Conservation (phyloP, 306 rosid genomes). For the Dalbergia cochinchinensis region DNA sequence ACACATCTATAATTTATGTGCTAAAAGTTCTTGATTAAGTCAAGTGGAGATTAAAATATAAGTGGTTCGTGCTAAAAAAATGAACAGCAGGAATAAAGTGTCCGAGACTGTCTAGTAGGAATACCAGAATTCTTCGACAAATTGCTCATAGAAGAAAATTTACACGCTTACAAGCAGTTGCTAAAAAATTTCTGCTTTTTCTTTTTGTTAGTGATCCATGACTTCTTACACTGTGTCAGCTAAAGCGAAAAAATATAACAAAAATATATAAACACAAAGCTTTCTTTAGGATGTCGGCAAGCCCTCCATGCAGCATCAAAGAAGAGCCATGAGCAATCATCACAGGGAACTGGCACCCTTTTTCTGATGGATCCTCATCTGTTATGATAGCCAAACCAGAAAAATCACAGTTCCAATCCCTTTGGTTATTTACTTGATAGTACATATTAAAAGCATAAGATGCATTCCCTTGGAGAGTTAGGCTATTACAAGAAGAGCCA, state of each 20-base stretch:
- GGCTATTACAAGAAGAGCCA: slow-evolving; percentile 85
- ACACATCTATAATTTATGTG: background rate
- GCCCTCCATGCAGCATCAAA: slow-evolving; percentile 39
- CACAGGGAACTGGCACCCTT: slow-evolving; percentile 70
- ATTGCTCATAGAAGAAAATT: background rate
- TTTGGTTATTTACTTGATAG: slow-evolving; percentile 75
- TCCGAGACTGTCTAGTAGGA: background rate
- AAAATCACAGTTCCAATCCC: slow-evolving; percentile 73
- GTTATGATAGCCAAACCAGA: slow-evolving; percentile 70
- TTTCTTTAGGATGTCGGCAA: slow-evolving; percentile 28
- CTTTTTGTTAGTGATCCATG: background rate
- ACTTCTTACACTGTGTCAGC: slow-evolving; percentile 17
- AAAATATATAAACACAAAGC: slow-evolving; percentile 46
- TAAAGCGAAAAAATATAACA: slow-evolving; percentile 52
- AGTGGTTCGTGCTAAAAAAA: background rate
- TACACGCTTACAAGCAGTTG: slow-evolving; percentile 13
- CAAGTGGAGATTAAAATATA: background rate
- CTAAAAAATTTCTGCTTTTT: slow-evolving; percentile 11
- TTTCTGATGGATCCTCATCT: slow-evolving; percentile 72
- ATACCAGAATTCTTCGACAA: slow-evolving; percentile 11
- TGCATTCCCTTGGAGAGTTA: slow-evolving; percentile 75
- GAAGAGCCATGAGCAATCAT: slow-evolving; percentile 66
- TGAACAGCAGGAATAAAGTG: background rate
- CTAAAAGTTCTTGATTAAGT: background rate
- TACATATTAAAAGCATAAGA: slow-evolving; percentile 96